A percentile compares a stretch with the other conserved stretches of the same genome.
These are phyloP conservation scores for Podaxis carcinomalis DNA, from an alignment of 768 basidiomycete genomes.

Conservation along the genomic window DNA sequence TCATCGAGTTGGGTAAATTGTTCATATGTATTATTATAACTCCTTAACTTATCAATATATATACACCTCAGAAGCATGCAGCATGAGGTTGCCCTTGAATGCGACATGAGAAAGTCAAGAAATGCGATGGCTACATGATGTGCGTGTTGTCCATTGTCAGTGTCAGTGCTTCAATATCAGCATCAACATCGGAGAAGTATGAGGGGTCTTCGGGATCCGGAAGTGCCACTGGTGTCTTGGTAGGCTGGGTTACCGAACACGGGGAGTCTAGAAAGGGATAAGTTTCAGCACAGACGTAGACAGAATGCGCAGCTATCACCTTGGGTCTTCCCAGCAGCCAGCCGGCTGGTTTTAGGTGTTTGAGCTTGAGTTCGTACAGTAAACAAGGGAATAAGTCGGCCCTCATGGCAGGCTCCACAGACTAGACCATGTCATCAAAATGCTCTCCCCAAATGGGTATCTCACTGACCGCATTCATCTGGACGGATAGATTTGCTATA, in stretches of 20 bases:
- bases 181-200: constrained; percentile 22
- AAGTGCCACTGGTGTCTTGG: neutral
- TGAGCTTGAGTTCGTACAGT: constrained; percentile 22
- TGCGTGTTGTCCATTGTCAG: constrained; percentile 18
- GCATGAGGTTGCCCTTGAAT: neutral
- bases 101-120: neutral
- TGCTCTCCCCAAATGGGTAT: neutral
- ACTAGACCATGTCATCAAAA: constrained; percentile 31
- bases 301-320: constrained; percentile 27
- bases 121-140: neutral
- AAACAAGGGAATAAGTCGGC: constrained; percentile 58
- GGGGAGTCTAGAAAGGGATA: constrained; percentile 30
- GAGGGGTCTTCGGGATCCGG: neutral
- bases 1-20: constrained; percentile 1
- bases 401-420: constrained; percentile 62
- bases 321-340: constrained; percentile 40
- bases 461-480: constrained; percentile 53
- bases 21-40: neutral
- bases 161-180: constrained; percentile 28
- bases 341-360: constrained; percentile 34
- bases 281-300: neutral
- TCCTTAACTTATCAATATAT: neutral
- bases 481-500: constrained; percentile 70
- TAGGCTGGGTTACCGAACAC: constrained; percentile 10
- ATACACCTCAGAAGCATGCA: neutral